Base-by-base conservation (phyloP, 768 basidiomycete species). In the Xerocomellus intermedius region DNA sequence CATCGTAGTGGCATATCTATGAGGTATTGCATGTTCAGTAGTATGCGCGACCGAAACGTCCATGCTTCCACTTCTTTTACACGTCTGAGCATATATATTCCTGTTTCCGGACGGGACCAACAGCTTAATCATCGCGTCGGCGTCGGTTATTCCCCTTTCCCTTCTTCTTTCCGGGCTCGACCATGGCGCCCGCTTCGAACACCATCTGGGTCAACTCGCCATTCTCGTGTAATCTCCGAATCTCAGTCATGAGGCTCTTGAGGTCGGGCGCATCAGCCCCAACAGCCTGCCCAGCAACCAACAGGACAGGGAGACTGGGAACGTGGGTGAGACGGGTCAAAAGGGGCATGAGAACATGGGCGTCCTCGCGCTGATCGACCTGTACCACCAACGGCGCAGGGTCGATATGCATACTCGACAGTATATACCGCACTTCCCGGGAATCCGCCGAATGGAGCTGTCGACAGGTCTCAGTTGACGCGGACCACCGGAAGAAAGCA, bases 361-460 rank as follows among this genome's bases (percentile, higher is more conserved):
- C 81, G 65, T 93, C 90, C 56, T 84, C 85, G 56, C 90, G 83
- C 48, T 82, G 70, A 64, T 92, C 89, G 21, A 89, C 79, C 38
- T 89, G 86, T 41, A 92, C 80, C 46, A 90, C 76, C 16, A 83
- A 80, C 0, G 88, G 84, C 0, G 78, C 66, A 9, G 89, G 90
- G 0, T 71, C 73, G 38, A 92, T 77, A 60, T 83, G 72, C 69
- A 88, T 73, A 9, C 71, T 74, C 2, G 73, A 65, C 4, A 93
- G 71, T 8, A 86, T 75, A 13, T 74, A 60, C 61, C 89, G 90
- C 28, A 88, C 67, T 61, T 90, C 88, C 41, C 89, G 80, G 3
- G 86, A 85, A 24, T 75, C 65, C 0, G 85, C 76, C 1, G 87
- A 89, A 69, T 83, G 84, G 21, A 77, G 65, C 89, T 89, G 57